Evolutionary conservation across 2,329 filamentous ascomycete species (phyloP), one percentile per base, ranked within the genome.

Genomic region (Dothideomycetes sp.): DNA sequence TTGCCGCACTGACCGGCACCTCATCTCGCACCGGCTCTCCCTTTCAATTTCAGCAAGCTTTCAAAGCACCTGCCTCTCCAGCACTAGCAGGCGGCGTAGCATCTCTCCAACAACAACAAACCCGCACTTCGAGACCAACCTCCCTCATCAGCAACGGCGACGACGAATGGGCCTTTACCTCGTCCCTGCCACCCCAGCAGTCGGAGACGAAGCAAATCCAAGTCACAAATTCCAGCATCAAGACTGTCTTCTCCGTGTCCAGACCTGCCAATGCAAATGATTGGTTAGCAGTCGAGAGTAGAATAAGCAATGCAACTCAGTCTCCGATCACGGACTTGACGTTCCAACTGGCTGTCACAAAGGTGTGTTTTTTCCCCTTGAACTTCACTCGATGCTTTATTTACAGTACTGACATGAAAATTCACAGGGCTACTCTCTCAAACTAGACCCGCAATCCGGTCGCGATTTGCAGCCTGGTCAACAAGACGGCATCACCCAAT

Each of bases 81-180:
- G 31, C 42, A 18, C n/a, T 38, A 40, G 22, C 31, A 52, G 34
- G 53, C 48, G 47, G 52, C 15, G 22, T 12, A 27, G 22, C 22
- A 12, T 27, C 22, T 45, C 52, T 4, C 22, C 7, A 27, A 27
- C 22, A 27, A 12, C 22, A 54, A 52, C 42, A 47, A 53, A 47
- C 41, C 48, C 52, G 34, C 53, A 64, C 5, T 67, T 66, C 22
- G 12, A 27, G 22, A 27, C 22, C 22, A 7, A 27, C 22, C 12
- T 27, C 22, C 12, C 22, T 27, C 12, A 7, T 27, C 22, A 49
- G 59, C 37, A 16, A 18, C 27, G 77, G 84, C 34, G 89, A 95
- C 37, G 89, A 96, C 47, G 89, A 96, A 54, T 96, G 89, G 88
- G 83, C 78, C 17, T 96, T 96, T 58, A 78, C 84, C 3, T 96